These are phyloP conservation scores for Rhynchosporium agropyri DNA, from an alignment of 2,329 filamentous ascomycete genomes.

Conservation along the genomic window DNA sequence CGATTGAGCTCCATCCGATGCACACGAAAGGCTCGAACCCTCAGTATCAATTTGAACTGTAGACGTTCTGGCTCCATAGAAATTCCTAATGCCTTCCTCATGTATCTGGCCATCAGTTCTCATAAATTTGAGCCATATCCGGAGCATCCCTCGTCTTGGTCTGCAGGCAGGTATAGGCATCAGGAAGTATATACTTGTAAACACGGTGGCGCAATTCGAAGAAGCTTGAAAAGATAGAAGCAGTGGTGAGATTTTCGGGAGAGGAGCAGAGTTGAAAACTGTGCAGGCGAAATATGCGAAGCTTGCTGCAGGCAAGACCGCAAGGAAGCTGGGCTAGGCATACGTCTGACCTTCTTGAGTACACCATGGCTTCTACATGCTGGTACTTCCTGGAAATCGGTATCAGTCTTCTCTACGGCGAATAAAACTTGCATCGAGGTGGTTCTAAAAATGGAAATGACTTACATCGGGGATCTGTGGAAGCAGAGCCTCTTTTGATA, in stretches of 20 bases:
- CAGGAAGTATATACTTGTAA: slow-evolving; percentile 26
- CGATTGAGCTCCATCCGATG: too few species aligned
- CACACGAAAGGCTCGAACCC: too few species aligned
- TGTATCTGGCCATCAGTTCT: slow-evolving; percentile 27
- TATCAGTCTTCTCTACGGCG: background rate
- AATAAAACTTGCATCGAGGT: too few species aligned
- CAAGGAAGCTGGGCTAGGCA: slow-evolving; percentile 26
- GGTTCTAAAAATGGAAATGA: background rate
- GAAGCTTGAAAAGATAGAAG: slow-evolving; percentile 29
- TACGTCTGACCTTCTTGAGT: background rate
- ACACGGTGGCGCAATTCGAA: slow-evolving; percentile 29
- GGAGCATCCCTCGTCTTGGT: background rate
- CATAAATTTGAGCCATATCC: slow-evolving; percentile 21
- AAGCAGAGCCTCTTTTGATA: background rate
- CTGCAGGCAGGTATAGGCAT: slow-evolving; percentile 24
- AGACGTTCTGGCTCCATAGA: slow-evolving; percentile 18
- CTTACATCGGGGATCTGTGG: background rate
- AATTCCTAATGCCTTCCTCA: slow-evolving; percentile 23
- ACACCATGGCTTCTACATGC: slow-evolving; percentile 9
- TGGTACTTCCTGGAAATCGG: background rate
- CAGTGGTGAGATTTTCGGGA: slow-evolving; percentile 17
- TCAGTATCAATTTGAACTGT: too few species aligned
- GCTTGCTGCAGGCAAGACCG: slow-evolving; percentile 26
- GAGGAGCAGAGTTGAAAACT: slow-evolving; percentile 27
- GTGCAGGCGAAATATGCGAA: slow-evolving; percentile 25